Conservation (phyloP, 176 grass and related monocot species). For the Oryza coarctata region DNA sequence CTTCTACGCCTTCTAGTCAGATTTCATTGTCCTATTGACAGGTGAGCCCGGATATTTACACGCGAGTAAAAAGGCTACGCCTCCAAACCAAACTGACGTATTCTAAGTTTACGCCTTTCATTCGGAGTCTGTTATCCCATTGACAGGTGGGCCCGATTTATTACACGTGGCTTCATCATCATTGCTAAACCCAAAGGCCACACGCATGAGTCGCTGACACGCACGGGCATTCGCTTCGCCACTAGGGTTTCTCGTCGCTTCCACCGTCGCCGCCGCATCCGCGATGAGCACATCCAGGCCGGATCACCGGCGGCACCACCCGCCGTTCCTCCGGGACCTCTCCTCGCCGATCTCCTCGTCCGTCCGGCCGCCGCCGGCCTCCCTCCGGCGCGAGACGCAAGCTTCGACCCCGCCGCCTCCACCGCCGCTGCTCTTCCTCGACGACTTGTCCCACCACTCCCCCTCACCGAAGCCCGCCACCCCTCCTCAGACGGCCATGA, state of each 20-base stretch:
- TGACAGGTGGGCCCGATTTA: neutral
- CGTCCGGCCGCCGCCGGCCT: constrained; percentile 35
- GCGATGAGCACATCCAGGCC: constrained; percentile 49
- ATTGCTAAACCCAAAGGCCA: constrained; percentile 17
- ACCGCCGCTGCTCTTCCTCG: constrained; percentile 68
- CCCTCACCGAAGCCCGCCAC: constrained; percentile 30
- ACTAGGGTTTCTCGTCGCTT: constrained; percentile 44
- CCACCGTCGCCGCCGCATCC: constrained; percentile 12
- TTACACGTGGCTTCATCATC: neutral
- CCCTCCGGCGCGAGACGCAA: constrained; percentile 46
- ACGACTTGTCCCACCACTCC: constrained; percentile 48
- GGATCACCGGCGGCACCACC: constrained; percentile 58
- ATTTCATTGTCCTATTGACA: neutral
- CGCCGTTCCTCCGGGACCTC: constrained; percentile 66
- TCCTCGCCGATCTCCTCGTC: constrained; percentile 50
- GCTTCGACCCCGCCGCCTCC: constrained; percentile 55
- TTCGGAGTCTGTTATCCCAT: neutral
- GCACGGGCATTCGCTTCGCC: neutral
- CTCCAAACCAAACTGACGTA: neutral
- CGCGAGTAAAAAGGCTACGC: too few species aligned
- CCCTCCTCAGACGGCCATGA: constrained; percentile 34
- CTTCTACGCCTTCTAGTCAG: neutral
- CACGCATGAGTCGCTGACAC: neutral
- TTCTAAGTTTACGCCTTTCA: neutral
- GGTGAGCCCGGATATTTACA: neutral